Evolutionary conservation across 805 yeast genomes (phyloP), one percentile per base, ranked within the genome.

Genomic region (Zygotorulaspora sp.): DNA sequence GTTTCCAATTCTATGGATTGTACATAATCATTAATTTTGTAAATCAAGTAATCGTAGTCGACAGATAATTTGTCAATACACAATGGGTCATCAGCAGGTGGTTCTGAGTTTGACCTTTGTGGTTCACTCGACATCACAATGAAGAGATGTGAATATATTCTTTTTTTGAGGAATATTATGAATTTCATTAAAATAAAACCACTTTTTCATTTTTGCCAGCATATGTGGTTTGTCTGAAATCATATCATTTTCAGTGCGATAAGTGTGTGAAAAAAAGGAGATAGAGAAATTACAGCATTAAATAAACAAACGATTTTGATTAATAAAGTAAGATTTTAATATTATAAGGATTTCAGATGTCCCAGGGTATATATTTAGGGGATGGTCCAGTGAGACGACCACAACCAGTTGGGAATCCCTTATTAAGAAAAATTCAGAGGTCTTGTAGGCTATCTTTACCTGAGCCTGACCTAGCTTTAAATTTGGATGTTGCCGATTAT

Each of bases 401-500:
- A 5, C 59, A 50, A 32, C 37, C 49, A 4, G 38, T 49, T 9
- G 57, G 57, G 3, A 59, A 53, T 19, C 66, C 72, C 2, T 47
- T 68, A 23, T 57, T 64, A 25, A 62, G 73, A 49, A 68, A 68
- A 52, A 68, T 68, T 40, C 68, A 80, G 55, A 78, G 96, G 45
- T 97, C 97, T 2, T 88, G 96, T 55, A 76, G 92, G 50, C 82
- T 92, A 25, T 71, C 90, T 1, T 68, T 85, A 32, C 58, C 68
- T 17, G 96, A 90, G 65, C 97, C 98, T 5, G 90, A 92, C 56
- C 71, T 89, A 41, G 85, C 87, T 3, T 66, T 88, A 45, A 92
- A 90, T 58, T 66, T 92, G 50, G 97, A 90, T 58, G 89, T 92
- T 43, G 90, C 97, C 44, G 99, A 92, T 62, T 74, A 82, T 53